phyloP scores from a whole-genome alignment of 2,329 filamentous ascomycete species.

The Penicillium psychrosexuale region DNA sequence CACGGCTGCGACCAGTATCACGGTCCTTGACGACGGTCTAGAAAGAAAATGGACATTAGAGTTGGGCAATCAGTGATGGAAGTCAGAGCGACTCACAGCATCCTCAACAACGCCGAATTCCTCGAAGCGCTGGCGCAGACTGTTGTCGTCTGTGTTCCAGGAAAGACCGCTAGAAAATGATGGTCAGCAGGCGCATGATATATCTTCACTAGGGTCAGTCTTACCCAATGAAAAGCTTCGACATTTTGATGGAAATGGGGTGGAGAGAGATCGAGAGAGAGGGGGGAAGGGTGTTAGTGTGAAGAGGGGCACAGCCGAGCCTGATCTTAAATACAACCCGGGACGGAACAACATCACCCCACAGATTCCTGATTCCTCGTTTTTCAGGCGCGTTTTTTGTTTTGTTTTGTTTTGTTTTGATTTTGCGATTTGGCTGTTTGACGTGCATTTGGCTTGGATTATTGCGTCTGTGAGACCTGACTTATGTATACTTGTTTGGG shows the following conservation, averaged over 20 bases:
- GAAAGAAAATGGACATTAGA: not conserved
- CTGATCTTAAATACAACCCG: constrained; percentile 11
- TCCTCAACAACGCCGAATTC: constrained; percentile 12
- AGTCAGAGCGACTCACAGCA: constrained; percentile 5
- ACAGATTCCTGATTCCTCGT: constrained; percentile 4
- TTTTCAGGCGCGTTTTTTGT: constrained; percentile 6
- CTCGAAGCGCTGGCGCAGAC: constrained; percentile 10
- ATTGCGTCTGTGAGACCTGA: not conserved
- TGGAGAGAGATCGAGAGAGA: not conserved
- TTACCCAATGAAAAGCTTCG: constrained; percentile 13
- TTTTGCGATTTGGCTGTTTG: not conserved
- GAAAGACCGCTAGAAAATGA: constrained; percentile 9
- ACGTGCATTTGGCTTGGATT: no score
- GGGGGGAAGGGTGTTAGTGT: constrained; percentile 2
- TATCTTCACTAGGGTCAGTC: not conserved
- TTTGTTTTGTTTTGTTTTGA: not conserved
- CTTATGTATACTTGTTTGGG: not conserved
- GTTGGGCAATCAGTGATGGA: not conserved
- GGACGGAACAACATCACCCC: constrained; percentile 11
- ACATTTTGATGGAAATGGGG: constrained; percentile 9
- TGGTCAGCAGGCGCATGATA: not conserved
- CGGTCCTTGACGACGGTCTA: constrained; percentile 14
- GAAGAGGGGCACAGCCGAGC: constrained; percentile 12
- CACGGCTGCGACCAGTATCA: constrained; percentile 12
- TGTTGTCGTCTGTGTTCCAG: constrained; percentile 11